Evolutionary conservation across 345 rosid species (phyloP), one percentile per base, ranked within the genome.

Genomic region (Populus pruinosa): DNA sequence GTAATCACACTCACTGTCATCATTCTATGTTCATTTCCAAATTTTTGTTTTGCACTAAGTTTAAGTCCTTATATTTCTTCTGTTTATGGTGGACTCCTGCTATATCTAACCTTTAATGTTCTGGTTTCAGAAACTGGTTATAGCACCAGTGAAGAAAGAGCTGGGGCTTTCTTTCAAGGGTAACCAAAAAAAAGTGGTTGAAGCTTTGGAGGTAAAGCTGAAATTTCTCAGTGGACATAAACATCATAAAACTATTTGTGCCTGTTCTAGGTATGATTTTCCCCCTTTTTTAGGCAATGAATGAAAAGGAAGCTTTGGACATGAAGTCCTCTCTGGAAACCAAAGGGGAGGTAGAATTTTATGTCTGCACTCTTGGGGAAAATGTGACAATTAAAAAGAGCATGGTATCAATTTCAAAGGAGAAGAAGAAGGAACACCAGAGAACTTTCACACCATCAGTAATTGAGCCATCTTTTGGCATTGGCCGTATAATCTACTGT

Each of bases 401-500:
- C 74, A 92, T 96, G 99, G 88, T 96, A 18, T 73, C 90, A n/a
- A 96, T 96, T 81, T 90, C 97, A 35, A 96, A 90, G 90, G 93
- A 93, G 90, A 92, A 85, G 81, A 93, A 84, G 89, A 91, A 89
- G 76, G 99, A 90, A 85, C 90, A 93, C 79, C 97, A 93, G 79
- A 83, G 99, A 75, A 91, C 88, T 75, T 95, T 93, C 84, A 93
- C 93, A 3, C 98, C 99, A 2, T 96, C 94, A 21, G 98, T 96
- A 71, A 91, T 96, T 67, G 99, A 92, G 67, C 99, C 99, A 50
- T 96, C 98, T 0, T 96, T 96, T 63, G 97, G 98, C 69, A 91
- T 96, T 80, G 99, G 99, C 23, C 88, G 99, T 61, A 96, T 96
- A 67, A 91, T 96, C 74, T 93, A 92, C 41, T 96, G 99, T 80